phyloP scores from a whole-genome alignment of 2,329 filamentous ascomycete species.

The Xylaria sp. region DNA sequence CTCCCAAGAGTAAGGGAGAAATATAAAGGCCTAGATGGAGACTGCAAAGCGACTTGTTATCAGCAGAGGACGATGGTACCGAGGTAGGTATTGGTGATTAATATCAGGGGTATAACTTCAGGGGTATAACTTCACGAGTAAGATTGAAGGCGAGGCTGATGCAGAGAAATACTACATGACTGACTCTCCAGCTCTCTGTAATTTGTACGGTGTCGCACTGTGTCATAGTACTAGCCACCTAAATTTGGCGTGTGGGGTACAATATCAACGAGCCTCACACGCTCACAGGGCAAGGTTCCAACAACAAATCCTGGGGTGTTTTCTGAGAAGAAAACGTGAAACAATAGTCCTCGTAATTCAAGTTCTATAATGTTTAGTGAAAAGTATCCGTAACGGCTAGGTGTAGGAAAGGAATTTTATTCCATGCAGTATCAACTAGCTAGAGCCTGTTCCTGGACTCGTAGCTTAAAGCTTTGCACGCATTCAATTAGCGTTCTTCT shows the following conservation, averaged over 20 bases:
- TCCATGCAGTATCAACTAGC: neutral
- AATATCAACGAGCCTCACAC: too few species aligned
- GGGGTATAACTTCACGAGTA: neutral
- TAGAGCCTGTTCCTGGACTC: conserved; percentile 2
- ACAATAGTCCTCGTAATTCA: neutral
- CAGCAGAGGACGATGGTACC: neutral
- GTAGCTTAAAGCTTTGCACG: neutral
- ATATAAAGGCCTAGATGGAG: neutral
- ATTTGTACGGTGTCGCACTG: conserved; percentile 13
- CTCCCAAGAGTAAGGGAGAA: neutral
- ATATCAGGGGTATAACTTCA: neutral
- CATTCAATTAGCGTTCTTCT: neutral
- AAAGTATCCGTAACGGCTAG: neutral
- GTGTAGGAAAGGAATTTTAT: neutral
- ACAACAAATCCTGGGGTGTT: too few species aligned
- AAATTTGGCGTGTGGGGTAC: neutral
- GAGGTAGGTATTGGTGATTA: too few species aligned
- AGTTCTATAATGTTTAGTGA: neutral
- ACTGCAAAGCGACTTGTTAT: neutral
- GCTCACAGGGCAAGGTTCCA: too few species aligned
- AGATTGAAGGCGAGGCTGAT: conserved; percentile 25
- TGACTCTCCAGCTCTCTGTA: neutral
- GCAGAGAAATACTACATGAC: neutral
- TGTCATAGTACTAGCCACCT: neutral
- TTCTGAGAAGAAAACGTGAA: neutral